phyloP scores from a whole-genome alignment of 2,329 filamentous ascomycete genomes.

The Ophiostoma sp. region DNA sequence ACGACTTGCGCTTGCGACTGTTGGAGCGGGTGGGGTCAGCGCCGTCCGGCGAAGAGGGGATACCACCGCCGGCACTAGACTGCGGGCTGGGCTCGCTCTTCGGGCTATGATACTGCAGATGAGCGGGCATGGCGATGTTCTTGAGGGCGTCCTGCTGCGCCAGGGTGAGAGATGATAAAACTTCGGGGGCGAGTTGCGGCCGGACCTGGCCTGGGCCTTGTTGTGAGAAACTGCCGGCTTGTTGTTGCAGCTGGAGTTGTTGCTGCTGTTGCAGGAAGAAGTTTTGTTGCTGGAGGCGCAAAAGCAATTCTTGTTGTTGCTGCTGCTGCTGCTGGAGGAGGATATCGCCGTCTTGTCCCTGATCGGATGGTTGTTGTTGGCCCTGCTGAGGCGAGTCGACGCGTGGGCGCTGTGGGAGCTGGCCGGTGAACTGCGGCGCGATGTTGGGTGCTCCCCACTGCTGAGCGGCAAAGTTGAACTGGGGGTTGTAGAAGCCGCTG shows the following conservation, averaged over 20 bases:
- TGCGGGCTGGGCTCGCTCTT: conserved; percentile 60
- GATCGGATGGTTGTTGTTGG: conserved; percentile 25
- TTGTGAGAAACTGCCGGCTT: conserved; percentile 29
- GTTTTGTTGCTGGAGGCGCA: conserved; percentile 24
- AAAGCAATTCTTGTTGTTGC: conserved; percentile 18
- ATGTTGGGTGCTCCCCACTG: conserved; percentile 35
- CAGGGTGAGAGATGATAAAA: conserved; percentile 51
- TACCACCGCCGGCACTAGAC: conserved; percentile 52
- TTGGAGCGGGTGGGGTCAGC: conserved; percentile 46
- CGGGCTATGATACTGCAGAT: conserved; percentile 61
- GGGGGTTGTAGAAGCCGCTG: conserved; percentile 32
- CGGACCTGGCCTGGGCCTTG: conserved; percentile 34
- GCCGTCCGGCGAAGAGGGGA: conserved; percentile 61
- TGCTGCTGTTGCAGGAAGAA: background rate
- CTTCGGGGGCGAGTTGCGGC: conserved; percentile 37
- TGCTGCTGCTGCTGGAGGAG: conserved; percentile 36
- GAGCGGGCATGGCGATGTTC: conserved; percentile 64
- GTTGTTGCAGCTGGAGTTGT: conserved; percentile 10
- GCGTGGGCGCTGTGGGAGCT: conserved; percentile 39
- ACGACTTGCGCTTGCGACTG: conserved; percentile 69
- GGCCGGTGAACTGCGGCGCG: conserved; percentile 35
- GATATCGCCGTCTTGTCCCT: conserved; percentile 31
- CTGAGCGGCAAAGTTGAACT: conserved; percentile 32
- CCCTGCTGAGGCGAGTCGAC: conserved; percentile 30
- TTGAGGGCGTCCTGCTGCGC: conserved; percentile 62